Base-by-base conservation (phyloP, 2,329 filamentous ascomycete species). In the Talaromyces sp. region DNA sequence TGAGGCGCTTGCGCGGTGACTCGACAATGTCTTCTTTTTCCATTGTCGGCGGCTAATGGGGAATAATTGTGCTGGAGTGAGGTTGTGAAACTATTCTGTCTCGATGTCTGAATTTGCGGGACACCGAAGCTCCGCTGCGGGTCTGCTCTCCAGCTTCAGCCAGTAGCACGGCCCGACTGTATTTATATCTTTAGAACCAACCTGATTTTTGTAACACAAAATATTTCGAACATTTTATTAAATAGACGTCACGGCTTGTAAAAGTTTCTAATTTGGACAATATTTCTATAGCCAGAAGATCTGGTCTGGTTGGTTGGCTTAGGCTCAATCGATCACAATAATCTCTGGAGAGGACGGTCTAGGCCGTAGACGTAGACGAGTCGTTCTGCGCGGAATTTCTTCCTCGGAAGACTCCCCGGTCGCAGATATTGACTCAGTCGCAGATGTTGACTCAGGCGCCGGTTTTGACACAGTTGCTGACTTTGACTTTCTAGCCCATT, bases 401-500 rank as follows among this genome's bases (percentile, higher is more conserved):
- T 47, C n/a, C 8, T 18, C 44, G 10, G 23, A 10, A 47, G 44
- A 47, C 44, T 47, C 44, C 23, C 3, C n/a, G 2, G 44, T 23
- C 23, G 23, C 23, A 23, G 23, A 23, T 23, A 23, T 23, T 23
- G 23, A 23, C 23, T 23, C 23, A 23, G 23, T 23, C 23, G 23
- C 23, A 23, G 23, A 23, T 23, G 2, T 23, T 23, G 23, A 23
- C 23, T 23, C 23, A 23, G 23, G 2, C 23, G 23, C n/a, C 23
- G 44, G 27, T 14, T 47, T 12, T 18, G 44, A 47, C n/a, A 23
- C 44, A 5, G 44, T 23, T 8, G 7, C 8, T 18, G 44, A 12
- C 28, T 53, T 53, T 27, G 50, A 53, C 8, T 52, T 57, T 6
- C 18, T 57, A 1, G 71, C 74, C 58, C 76, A 78, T 5, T 68